Evolutionary conservation across 495 filamentous ascomycete genomes (phyloP).

Genomic region (Hypoxylon lenormandii): DNA sequence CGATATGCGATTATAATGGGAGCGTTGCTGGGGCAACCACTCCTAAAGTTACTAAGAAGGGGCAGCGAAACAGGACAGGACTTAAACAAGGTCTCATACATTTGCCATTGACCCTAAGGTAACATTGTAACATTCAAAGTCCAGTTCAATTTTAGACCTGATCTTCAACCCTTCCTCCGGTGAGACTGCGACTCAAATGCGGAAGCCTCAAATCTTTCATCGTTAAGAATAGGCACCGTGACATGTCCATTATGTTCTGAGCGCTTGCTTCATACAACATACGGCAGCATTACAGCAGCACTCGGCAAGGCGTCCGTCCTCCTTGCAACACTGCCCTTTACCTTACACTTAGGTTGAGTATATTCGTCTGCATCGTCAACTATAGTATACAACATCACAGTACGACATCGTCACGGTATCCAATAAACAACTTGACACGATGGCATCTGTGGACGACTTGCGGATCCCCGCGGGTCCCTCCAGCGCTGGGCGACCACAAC

Average conservation of each 20-base stretch:
- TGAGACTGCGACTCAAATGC: slow-evolving; percentile 23
- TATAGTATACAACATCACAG: slow-evolving; percentile 10
- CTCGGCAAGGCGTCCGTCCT: slow-evolving; percentile 16
- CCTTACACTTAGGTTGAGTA: slow-evolving; percentile 7
- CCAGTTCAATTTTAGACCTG: slow-evolving; percentile 1
- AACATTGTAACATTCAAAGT: slow-evolving; percentile 24
- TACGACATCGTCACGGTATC: background rate
- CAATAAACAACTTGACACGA: slow-evolving; percentile 4
- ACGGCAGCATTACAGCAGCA: slow-evolving; percentile 20
- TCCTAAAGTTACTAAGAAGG: slow-evolving; percentile 18
- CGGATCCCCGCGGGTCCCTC: slow-evolving; percentile 40
- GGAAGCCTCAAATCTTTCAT: slow-evolving; percentile 21
- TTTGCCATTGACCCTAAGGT: slow-evolving; percentile 9
- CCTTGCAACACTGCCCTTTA: slow-evolving; percentile 17
- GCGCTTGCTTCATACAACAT: slow-evolving; percentile 22
- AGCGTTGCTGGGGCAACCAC: slow-evolving; percentile 38
- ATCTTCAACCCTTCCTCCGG: slow-evolving; percentile 7
- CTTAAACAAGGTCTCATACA: slow-evolving; percentile 41
- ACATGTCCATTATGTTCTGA: slow-evolving; percentile 21
- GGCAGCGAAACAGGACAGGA: slow-evolving; percentile 32
- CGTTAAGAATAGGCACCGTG: slow-evolving; percentile 26
- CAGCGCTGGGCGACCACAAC: slow-evolving; percentile 15
- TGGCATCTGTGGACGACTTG: slow-evolving; percentile 46
- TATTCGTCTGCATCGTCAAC: slow-evolving; percentile 2
- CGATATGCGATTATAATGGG: slow-evolving; percentile 20